Evolutionary conservation across 169 alveolate genomes (phyloP).

Genomic region (Plasmodium gaboni): DNA sequence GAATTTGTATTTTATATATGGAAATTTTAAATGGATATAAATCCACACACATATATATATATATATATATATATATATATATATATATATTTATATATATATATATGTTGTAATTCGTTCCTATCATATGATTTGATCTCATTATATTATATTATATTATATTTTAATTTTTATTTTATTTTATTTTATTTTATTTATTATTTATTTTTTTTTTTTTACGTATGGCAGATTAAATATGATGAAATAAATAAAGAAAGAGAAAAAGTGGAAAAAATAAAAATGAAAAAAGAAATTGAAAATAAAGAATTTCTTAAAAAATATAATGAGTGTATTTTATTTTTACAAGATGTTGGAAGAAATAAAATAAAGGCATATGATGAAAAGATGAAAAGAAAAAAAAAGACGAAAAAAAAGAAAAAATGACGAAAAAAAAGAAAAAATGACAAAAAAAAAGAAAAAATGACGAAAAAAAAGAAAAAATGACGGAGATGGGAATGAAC

Average conservation of each 20-base stretch:
- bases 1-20: too few relatives aligned
- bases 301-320: conserved; percentile 32
- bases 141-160: not conserved
- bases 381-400: conserved; percentile 14
- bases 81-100: conserved; percentile 5
- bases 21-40: not conserved
- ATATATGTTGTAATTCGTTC: not conserved
- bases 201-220: not conserved
- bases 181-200: not conserved
- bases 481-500: not conserved
- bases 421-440: conserved; percentile 2
- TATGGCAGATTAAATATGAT: conserved; percentile 22
- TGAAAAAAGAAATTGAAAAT: conserved; percentile 40
- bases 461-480: conserved; percentile 4
- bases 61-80: conserved; percentile 7
- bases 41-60: not conserved
- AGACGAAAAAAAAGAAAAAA: conserved; percentile 5
- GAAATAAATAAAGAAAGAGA: conserved; percentile 32
- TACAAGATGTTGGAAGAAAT: conserved; percentile 52
- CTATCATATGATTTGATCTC: not conserved
- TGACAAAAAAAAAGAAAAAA: conserved; percentile 7
- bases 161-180: not conserved
- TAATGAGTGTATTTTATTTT: conserved; percentile 39
- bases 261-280: conserved; percentile 44
- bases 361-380: conserved; percentile 61